Base-by-base conservation (phyloP, 306 rosid genomes). In the Trifolium repens region DNA sequence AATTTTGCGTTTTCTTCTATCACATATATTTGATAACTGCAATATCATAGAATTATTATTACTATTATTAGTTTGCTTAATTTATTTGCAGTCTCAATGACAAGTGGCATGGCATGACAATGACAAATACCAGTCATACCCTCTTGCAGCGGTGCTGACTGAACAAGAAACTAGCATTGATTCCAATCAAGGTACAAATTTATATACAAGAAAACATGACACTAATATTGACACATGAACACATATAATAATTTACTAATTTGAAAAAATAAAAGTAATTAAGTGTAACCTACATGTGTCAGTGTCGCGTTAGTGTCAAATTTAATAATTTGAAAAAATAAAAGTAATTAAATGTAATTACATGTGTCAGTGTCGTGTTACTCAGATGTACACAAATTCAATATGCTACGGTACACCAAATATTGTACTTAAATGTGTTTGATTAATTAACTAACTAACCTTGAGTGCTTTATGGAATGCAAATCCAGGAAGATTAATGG, bases 401-500 rank as follows among this genome's bases (percentile, higher is more conserved):
- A 32, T 32, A 10, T 44, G 4, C 4, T 11, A 44, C 11, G 11
- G 4, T 4, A 44, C 57, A 50, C 57, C 57, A 15, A 15, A 16
- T n/a, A 50, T 50, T 50, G 19, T 50, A 50, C 57, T 50, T 50
- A 50, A 3, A 19, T 19, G 13, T 19, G 61, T 54, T 54, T 19
- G 61, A 57, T 4, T 57, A 32, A 46, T 0, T 53, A 35, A 17
- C 1, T 5, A 4, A 52, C 15, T 78, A 60, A 91, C 94, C 93
- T 91, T 88, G 64, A 86, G 91, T 17, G 96, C 90, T 58, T 80
- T 86, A 16, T 85, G 66, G 74, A 84, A 91, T 39, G 93, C 82
- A 76, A 89, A 91, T 43, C 97, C 96, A 0, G 97, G 93, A 22
- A 88, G 67, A 64, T 91, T 86, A 17, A 91, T 82, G 63, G 93